Evolutionary conservation across 306 rosid genomes (phyloP).

Genomic region (Vigna mungo): DNA sequence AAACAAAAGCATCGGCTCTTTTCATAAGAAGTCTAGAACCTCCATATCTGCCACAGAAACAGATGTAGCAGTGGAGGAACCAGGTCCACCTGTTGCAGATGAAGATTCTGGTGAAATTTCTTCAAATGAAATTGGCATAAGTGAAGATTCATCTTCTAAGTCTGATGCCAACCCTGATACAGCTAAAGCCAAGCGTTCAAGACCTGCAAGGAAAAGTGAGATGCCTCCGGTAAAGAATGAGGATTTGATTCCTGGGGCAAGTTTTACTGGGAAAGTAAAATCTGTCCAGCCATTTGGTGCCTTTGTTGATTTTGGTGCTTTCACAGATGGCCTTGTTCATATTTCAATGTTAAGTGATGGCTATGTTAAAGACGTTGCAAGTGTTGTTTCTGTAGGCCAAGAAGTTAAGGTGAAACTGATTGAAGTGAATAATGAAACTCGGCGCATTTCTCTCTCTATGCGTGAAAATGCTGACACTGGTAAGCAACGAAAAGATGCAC

Average conservation of each 20-base stretch:
- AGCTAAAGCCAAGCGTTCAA: slow-evolving; percentile 60
- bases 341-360: slow-evolving; percentile 89
- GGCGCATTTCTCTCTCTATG: slow-evolving; percentile 93
- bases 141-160: slow-evolving; percentile 51
- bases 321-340: slow-evolving; percentile 96
- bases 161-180: slow-evolving; percentile 54
- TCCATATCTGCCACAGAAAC: slow-evolving; percentile 74
- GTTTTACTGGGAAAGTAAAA: slow-evolving; percentile 92
- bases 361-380: slow-evolving; percentile 84
- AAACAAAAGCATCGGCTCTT: slow-evolving; percentile 51
- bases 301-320: slow-evolving; percentile 94
- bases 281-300: slow-evolving; percentile 98
- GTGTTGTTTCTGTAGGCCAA: slow-evolving; percentile 94
- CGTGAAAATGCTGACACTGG: slow-evolving; percentile 66
- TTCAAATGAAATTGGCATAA: slow-evolving; percentile 51
- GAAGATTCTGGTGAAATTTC: slow-evolving; percentile 60
- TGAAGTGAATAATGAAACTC: slow-evolving; percentile 80
- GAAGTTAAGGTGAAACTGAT: slow-evolving; percentile 91
- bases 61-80: slow-evolving; percentile 75
- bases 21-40: slow-evolving; percentile 58
- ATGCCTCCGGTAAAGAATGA: slow-evolving; percentile 87
- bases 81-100: slow-evolving; percentile 58
- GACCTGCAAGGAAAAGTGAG: slow-evolving; percentile 84
- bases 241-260: slow-evolving; percentile 85
- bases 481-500: slow-evolving; percentile 65